phyloP scores from a whole-genome alignment of 495 filamentous ascomycete genomes.

The Lepraria neglecta region DNA sequence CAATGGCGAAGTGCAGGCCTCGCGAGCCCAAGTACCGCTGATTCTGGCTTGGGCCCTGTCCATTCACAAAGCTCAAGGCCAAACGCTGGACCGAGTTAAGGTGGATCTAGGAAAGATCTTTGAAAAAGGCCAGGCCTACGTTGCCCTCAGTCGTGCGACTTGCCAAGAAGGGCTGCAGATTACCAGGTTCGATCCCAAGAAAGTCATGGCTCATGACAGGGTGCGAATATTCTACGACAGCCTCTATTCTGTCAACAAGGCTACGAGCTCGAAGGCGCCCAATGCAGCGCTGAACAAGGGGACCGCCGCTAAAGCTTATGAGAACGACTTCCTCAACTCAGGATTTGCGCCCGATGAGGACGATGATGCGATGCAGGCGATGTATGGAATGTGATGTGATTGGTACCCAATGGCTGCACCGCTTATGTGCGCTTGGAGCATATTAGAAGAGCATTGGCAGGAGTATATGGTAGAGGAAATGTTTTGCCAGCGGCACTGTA shows the following conservation, averaged over 20 bases:
- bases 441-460: background rate
- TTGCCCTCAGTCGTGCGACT: conserved; percentile 66
- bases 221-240: conserved; percentile 80
- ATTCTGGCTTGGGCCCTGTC: conserved; percentile 95
- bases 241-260: conserved; percentile 48
- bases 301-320: conserved; percentile 11
- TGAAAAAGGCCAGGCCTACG: conserved; percentile 76
- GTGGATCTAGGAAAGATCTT: conserved; percentile 89
- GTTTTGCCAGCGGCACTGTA: conserved; percentile 1
- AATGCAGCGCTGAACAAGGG: conserved; percentile 19
- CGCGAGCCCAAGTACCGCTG: conserved; percentile 56
- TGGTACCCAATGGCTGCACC: background rate
- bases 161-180: conserved; percentile 85
- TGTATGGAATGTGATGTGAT: conserved; percentile 26
- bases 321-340: conserved; percentile 21
- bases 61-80: conserved; percentile 97
- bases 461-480: background rate
- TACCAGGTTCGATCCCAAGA: conserved; percentile 75
- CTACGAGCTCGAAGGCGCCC: conserved; percentile 28
- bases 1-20: conserved; percentile 88
- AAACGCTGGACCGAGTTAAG: conserved; percentile 90
- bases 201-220: conserved; percentile 89
- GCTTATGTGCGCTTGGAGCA: background rate
- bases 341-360: conserved; percentile 35
- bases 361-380: conserved; percentile 30